A percentile compares a stretch with the other conserved stretches of the same genome.
Evolutionary conservation across 73 alveolate genomes (phyloP).

Genomic region (Stentor roeselii): DNA sequence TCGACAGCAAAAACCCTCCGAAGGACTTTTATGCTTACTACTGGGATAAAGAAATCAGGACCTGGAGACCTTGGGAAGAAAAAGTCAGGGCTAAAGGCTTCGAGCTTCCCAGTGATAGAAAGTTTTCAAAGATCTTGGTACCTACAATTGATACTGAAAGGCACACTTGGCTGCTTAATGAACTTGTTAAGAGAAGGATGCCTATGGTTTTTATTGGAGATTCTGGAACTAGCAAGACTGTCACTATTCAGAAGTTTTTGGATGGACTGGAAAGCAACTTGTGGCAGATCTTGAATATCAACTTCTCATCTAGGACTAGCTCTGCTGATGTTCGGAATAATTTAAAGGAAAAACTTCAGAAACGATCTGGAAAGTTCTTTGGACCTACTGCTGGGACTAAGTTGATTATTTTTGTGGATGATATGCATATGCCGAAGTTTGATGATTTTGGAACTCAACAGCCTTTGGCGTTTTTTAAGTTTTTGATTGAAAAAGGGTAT

Average conservation of each 20-base stretch:
- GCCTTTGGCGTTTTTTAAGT: slow-evolving; percentile 96
- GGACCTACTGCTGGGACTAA: slow-evolving; percentile 98
- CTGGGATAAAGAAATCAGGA: slow-evolving; percentile 57
- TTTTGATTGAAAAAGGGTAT: slow-evolving; percentile 89
- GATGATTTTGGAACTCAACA: slow-evolving; percentile 98
- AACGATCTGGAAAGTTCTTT: slow-evolving; percentile 93
- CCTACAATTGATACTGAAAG: slow-evolving; percentile 98
- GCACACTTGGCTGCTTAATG: slow-evolving; percentile 84
- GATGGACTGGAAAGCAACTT: slow-evolving; percentile 75
- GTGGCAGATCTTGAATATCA: slow-evolving; percentile 92
- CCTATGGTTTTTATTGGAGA: slow-evolving; percentile 36
- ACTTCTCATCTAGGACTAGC: slow-evolving; percentile 99
- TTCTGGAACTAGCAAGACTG: slow-evolving; percentile 67
- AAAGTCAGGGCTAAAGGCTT: slow-evolving; percentile 52
- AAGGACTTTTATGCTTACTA: slow-evolving; percentile 58
- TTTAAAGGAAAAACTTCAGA: slow-evolving; percentile 93
- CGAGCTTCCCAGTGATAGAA: slow-evolving; percentile 77
- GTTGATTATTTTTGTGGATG: slow-evolving; percentile 96
- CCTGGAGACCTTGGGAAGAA: slow-evolving; percentile 88
- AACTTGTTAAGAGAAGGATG: slow-evolving; percentile 48
- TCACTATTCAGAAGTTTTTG: slow-evolving; percentile 85
- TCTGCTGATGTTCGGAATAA: slow-evolving; percentile 92
- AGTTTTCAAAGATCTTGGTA: slow-evolving; percentile 97
- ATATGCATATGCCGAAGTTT: slow-evolving; percentile 97
- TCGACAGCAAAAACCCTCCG: slow-evolving; percentile 70